Conservation (phyloP, 805 yeast species). For the Babjeviella inositovora region DNA sequence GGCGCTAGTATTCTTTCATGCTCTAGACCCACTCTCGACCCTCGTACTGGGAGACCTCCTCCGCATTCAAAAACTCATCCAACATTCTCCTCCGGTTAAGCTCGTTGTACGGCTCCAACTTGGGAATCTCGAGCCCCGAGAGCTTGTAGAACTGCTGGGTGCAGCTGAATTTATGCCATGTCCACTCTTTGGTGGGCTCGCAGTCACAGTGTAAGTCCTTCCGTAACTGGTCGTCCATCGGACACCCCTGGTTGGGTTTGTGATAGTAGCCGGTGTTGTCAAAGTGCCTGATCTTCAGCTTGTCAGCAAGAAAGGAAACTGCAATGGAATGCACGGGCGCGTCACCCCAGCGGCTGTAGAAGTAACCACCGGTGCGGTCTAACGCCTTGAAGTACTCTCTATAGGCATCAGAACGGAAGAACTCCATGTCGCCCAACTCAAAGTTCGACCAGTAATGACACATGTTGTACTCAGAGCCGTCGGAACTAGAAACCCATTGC, state of each 20-base stretch:
- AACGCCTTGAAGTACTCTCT: constrained; percentile 23
- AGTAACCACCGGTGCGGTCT: constrained; percentile 33
- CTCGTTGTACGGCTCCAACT: too few relatives aligned
- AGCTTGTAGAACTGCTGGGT: too few relatives aligned
- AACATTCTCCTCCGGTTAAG: too few relatives aligned
- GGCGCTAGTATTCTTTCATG: too few relatives aligned
- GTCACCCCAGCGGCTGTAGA: constrained; percentile 49
- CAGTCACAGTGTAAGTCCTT: constrained; percentile 16
- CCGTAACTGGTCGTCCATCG: constrained; percentile 15
- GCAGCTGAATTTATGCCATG: too few relatives aligned
- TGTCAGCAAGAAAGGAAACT: constrained; percentile 28
- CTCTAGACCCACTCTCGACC: too few relatives aligned
- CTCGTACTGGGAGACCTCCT: too few relatives aligned
- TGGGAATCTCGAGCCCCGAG: too few relatives aligned
- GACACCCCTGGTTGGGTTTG: constrained; percentile 51
- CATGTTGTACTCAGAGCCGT: constrained; percentile 25
- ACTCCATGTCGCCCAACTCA: constrained; percentile 35
- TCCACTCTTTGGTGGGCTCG: constrained; percentile 19
- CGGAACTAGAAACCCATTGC: constrained; percentile 29
- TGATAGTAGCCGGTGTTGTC: constrained; percentile 67
- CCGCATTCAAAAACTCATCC: too few relatives aligned
- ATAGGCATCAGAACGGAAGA: constrained; percentile 29
- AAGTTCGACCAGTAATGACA: constrained; percentile 58
- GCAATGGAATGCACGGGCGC: constrained; percentile 35
- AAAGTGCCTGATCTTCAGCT: constrained; percentile 48